Evolutionary conservation across 1,284 basidiomycete species (phyloP).

Genomic region (Tausonia pullulans): DNA sequence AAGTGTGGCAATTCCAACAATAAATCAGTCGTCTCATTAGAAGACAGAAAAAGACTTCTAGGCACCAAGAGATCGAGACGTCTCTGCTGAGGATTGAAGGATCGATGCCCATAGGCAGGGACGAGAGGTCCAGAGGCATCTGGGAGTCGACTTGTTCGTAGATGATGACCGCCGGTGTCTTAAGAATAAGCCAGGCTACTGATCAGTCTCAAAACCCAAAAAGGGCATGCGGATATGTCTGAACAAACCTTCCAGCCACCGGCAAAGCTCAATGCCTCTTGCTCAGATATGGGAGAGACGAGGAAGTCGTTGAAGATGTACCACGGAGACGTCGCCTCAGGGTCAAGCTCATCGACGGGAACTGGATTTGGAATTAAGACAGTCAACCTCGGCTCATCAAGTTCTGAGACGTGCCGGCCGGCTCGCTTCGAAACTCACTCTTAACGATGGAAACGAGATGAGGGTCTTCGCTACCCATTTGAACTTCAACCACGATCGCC

Average conservation of each 20-base stretch:
- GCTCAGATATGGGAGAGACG: constrained; percentile 69
- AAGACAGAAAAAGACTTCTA: constrained; percentile 10
- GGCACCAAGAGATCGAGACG: constrained; percentile 71
- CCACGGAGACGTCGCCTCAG: constrained; percentile 52
- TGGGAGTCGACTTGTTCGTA: constrained; percentile 63
- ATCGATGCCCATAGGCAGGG: constrained; percentile 58
- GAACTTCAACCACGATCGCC: constrained; percentile 67
- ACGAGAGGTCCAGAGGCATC: constrained; percentile 50
- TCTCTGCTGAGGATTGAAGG: constrained; percentile 68
- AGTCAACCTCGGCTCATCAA: too few species aligned
- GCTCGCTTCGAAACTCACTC: constrained; percentile 37
- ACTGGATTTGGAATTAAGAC: constrained; percentile 37
- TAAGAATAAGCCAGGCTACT: background rate
- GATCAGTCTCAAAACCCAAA: background rate
- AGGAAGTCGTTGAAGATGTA: constrained; percentile 95
- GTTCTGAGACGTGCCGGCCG: too few species aligned
- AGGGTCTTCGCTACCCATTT: constrained; percentile 53
- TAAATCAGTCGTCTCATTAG: background rate
- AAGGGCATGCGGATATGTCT: background rate
- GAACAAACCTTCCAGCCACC: constrained; percentile 73
- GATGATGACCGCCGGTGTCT: constrained; percentile 82
- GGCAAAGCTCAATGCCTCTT: constrained; percentile 77
- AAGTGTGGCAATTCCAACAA: constrained; percentile 4
- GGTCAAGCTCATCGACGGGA: constrained; percentile 42
- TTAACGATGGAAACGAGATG: constrained; percentile 86